Percentiles rank a stretch among this genome's conserved stretches.
Conservation (phyloP, 225 moss, liverwort and hornwort species). For the Rhytidiadelphus loreus region DNA sequence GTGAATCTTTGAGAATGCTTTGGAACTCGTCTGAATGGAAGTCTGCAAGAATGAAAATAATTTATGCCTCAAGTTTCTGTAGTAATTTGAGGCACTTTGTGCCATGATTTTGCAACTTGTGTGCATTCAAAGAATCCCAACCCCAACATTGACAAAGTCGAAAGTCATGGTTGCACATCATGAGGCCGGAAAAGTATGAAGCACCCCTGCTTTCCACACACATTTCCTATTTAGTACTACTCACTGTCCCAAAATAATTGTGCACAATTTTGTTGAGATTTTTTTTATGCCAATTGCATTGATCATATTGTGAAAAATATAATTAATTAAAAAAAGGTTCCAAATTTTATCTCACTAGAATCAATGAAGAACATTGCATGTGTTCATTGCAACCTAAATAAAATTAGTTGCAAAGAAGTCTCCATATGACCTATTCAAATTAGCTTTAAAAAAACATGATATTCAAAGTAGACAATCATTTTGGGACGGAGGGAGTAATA, state of each 20-base stretch:
- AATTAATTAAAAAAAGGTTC: neutral
- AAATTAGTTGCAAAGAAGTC: neutral
- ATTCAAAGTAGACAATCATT: neutral
- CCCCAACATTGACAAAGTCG: neutral
- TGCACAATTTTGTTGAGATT: neutral
- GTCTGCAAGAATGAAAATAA: neutral
- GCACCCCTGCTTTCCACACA: too few relatives aligned
- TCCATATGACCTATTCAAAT: neutral
- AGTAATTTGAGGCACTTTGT: neutral
- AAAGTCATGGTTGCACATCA: neutral
- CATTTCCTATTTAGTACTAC: neutral
- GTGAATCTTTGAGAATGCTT: neutral
- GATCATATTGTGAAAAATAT: neutral
- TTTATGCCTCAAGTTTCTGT: neutral
- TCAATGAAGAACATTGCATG: neutral
- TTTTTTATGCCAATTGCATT: neutral
- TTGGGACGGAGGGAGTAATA: accelerated
- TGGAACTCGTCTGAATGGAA: neutral
- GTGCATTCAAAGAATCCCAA: too few relatives aligned
- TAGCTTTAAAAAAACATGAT: neutral
- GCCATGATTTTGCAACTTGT: neutral
- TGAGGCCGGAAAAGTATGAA: neutral
- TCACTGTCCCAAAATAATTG: accelerated
- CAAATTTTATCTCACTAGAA: neutral
- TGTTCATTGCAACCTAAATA: neutral